These are phyloP conservation scores for Botrytis hyacinthi DNA, from an alignment of 2,329 filamentous ascomycete species.

Conservation along the genomic window DNA sequence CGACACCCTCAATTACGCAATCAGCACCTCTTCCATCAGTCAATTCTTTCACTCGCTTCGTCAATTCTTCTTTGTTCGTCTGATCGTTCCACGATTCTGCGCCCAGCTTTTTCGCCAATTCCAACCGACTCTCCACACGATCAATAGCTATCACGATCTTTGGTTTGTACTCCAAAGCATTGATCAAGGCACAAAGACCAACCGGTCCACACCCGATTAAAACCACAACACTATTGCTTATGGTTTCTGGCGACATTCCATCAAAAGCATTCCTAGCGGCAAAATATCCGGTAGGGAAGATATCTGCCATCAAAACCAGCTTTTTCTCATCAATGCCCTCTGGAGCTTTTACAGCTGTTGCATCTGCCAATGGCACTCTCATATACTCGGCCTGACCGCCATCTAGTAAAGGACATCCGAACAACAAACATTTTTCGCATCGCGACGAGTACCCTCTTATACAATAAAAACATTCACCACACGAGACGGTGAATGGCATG, in stretches of 20 bases:
- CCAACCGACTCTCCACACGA: conserved; percentile 70
- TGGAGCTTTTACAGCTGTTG: conserved; percentile 74
- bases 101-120: conserved; percentile 69
- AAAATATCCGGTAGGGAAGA: conserved; percentile 85
- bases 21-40: conserved; percentile 83
- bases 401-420: conserved; percentile 68
- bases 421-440: conserved; percentile 67
- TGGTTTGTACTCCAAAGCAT: conserved; percentile 72
- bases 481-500: conserved; percentile 79
- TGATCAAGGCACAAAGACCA: conserved; percentile 78
- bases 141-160: conserved; percentile 78
- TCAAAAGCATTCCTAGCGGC: conserved; percentile 76
- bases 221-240: conserved; percentile 68
- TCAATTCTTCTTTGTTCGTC: conserved; percentile 60
- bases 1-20: conserved; percentile 77
- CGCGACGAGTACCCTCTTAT: conserved; percentile 72
- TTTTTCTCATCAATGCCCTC: conserved; percentile 69
- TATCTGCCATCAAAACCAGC: conserved; percentile 86
- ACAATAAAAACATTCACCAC: conserved; percentile 81
- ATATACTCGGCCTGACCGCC: conserved; percentile 83
- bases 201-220: conserved; percentile 84
- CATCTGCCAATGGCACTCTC: conserved; percentile 76
- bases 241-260: conserved; percentile 53
- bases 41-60: conserved; percentile 67
- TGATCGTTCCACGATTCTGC: conserved; percentile 82